These are phyloP conservation scores for Agaricales sp. DNA, from an alignment of 1,284 basidiomycete genomes.

Conservation along the genomic window DNA sequence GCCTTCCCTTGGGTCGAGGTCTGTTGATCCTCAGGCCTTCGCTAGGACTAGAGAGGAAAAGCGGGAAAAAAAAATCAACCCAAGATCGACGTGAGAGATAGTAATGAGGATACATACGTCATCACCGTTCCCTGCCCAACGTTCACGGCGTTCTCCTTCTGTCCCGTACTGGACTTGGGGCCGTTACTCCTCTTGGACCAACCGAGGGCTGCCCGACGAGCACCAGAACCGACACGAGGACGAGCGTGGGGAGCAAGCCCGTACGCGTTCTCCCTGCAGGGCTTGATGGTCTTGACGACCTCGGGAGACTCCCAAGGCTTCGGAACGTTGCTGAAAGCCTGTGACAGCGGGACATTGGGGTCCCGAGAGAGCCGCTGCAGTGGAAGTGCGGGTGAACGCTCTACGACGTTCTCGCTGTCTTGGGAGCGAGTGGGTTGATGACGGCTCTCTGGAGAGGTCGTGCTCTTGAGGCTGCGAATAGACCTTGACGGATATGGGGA, in stretches of 20 bases:
- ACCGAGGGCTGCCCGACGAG: slow-evolving; percentile 45
- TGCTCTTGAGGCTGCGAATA: slow-evolving; percentile 7
- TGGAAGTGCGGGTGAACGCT: slow-evolving; percentile 17
- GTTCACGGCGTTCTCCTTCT: slow-evolving; percentile 44
- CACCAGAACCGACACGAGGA: slow-evolving; percentile 41
- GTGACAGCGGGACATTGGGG: slow-evolving; percentile 12
- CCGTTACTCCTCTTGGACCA: slow-evolving; percentile 48
- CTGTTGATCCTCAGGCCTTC: background rate
- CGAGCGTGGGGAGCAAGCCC: slow-evolving; percentile 29
- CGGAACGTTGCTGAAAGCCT: background rate
- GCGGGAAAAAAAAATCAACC: background rate
- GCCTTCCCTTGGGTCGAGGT: background rate
- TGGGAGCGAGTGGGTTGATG: slow-evolving; percentile 21
- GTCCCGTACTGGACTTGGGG: slow-evolving; percentile 26
- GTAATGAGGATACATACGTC: slow-evolving; percentile 32
- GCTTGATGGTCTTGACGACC: slow-evolving; percentile 13
- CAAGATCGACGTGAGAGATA: background rate
- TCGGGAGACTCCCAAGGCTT: slow-evolving; percentile 4
- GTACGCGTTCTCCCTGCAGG: slow-evolving; percentile 25
- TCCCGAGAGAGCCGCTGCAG: slow-evolving; percentile 14
- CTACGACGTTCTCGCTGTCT: slow-evolving; percentile 33
- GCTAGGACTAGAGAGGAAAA: no score
- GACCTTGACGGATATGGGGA: slow-evolving; percentile 50
- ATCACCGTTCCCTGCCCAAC: slow-evolving; percentile 30
- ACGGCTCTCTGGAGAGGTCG: slow-evolving; percentile 12